Conservation (phyloP, 352 stramenopile species). For the Globisporangium nunn region DNA sequence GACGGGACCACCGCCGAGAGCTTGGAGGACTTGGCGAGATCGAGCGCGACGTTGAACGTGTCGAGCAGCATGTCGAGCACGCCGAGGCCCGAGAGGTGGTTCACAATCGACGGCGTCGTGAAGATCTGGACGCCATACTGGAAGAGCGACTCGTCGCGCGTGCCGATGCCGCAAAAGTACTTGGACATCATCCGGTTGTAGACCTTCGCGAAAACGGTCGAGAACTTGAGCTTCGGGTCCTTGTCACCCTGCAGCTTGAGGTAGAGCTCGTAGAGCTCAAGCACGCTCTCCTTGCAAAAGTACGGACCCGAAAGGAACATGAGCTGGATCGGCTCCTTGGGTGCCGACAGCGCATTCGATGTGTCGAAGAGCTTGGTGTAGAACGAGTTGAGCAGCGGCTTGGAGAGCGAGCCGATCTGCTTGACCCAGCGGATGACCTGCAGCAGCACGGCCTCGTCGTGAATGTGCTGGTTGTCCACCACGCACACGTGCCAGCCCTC, state of each 20-base stretch:
- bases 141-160: constrained; percentile 84
- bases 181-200: constrained; percentile 84
- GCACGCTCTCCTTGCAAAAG: constrained; percentile 90
- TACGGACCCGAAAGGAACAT: constrained; percentile 93
- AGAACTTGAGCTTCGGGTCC: constrained; percentile 93
- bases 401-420: constrained; percentile 45
- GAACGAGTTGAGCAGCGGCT: constrained; percentile 55
- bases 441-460: constrained; percentile 60
- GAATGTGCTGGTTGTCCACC: constrained; percentile 60
- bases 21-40: constrained; percentile 50
- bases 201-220: constrained; percentile 75
- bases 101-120: constrained; percentile 88
- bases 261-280: constrained; percentile 91
- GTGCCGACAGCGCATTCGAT: constrained; percentile 17
- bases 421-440: constrained; percentile 75
- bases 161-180: constrained; percentile 89
- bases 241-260: constrained; percentile 92
- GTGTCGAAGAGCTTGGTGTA: constrained; percentile 61
- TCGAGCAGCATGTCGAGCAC: constrained; percentile 72
- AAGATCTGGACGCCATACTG: constrained; percentile 92
- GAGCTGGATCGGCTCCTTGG: constrained; percentile 78
- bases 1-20: constrained; percentile 17
- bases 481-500: constrained; percentile 84
- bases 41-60: constrained; percentile 68
- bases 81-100: constrained; percentile 44